Evolutionary conservation across 768 basidiomycete genomes (phyloP).

Genomic region (Lentinula lateritia): DNA sequence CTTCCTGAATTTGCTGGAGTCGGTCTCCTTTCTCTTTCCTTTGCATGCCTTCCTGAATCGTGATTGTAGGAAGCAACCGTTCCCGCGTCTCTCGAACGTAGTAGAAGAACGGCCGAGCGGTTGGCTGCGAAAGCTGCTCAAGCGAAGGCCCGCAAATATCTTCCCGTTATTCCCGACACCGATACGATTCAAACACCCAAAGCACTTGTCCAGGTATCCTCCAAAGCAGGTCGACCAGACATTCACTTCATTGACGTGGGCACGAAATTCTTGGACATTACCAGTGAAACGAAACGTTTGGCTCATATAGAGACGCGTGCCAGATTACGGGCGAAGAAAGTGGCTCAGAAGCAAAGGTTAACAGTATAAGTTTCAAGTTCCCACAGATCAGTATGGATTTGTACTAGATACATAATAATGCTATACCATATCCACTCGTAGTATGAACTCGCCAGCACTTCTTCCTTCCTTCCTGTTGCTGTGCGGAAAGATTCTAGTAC

Average conservation of each 20-base stretch:
- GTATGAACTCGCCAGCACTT: too few species aligned
- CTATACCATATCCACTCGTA: not conserved
- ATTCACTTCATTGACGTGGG: constrained; percentile 75
- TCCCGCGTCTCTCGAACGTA: constrained; percentile 47
- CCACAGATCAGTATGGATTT: not conserved
- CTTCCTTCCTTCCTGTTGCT: too few species aligned
- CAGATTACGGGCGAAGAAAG: constrained; percentile 19
- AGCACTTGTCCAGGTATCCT: constrained; percentile 29
- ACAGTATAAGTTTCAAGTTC: not conserved
- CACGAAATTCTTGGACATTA: constrained; percentile 56
- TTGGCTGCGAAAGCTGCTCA: constrained; percentile 25
- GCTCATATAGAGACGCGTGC: constrained; percentile 45
- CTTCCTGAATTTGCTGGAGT: constrained; percentile 66
- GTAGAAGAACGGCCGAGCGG: constrained; percentile 32
- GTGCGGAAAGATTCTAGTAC: constrained; percentile 26
- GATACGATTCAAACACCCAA: constrained; percentile 30
- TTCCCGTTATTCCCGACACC: constrained; percentile 32
- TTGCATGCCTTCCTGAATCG: constrained; percentile 1
- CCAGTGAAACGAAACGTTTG: constrained; percentile 45
- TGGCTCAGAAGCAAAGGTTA: constrained; percentile 13
- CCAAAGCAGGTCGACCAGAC: constrained; percentile 42
- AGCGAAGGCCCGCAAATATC: constrained; percentile 32
- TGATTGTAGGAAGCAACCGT: constrained; percentile 54
- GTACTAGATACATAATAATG: not conserved
- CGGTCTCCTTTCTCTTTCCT: constrained; percentile 8